Evolutionary conservation across 257 asterid genomes (phyloP), one percentile per base, ranked within the genome.

Genomic region (Forsythia suspensa): DNA sequence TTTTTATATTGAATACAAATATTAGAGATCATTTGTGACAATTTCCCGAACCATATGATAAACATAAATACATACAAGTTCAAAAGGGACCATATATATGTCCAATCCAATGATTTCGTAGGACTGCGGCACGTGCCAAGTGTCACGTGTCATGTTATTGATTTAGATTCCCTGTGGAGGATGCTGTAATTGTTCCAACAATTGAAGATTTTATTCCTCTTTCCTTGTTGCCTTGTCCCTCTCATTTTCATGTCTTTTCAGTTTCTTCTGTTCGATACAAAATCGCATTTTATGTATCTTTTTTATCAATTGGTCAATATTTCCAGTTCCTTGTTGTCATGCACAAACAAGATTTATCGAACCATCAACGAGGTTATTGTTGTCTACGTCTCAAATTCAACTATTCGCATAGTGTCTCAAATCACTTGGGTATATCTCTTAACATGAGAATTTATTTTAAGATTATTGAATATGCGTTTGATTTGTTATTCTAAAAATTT

Each of bases 171-270:
- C 77, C 74, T 29, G 59, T 21, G 52, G 63, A 73, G 67, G 57
- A 72, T 79, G 80, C 83, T 79, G 75, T 63, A 76, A 82, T 80
- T 82, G 76, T 75, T 78, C 90, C 87, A 80, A 78, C 86, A 84
- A 75, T 80, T 80, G 72, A 71, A 78, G 82, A 87, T 87, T 80
- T 84, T 80, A 84, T 79, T 84, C 88, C 79, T 68, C 24, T 38
- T 78, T 46, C 37, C 21, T 71, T 57, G 40, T 66, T 80, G 84
- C 85, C 40, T 68, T 77, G 77, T 82, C 86, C 76, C 83, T 82
- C 84, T 82, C 88, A 81, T 72, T 74, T 78, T 48, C 70, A 44
- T 46, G 21, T 65, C 59, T 57, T 79, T 76, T 44, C 82, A 71
- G 81, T 70, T 44, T 29, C 75, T 69, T 80, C 78, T 59, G 34